Evolutionary conservation across 306 rosid species (phyloP), one percentile per base, ranked within the genome.

Genomic region (Medicago lupulina): DNA sequence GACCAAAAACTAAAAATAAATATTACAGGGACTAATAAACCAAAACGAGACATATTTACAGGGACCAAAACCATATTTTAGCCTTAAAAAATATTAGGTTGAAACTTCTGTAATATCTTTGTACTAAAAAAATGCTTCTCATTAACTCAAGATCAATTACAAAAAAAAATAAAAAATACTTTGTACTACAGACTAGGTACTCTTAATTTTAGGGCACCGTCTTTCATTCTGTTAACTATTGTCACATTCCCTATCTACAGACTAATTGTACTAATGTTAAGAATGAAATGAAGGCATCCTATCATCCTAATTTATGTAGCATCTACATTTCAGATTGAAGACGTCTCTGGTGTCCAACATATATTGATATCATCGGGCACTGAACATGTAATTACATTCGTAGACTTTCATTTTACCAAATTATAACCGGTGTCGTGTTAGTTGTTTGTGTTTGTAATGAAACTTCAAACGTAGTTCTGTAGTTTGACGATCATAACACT

Each of bases 401-500:
- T n/a, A 6, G 8, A 15, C 53, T 47, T 47, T 34, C 38, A 34
- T 34, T 5, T 34, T 28, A 28, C 31, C 4, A 28, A 28, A 28
- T 28, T 28, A 28, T 28, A 25, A 28, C 31, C 3, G 31, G 31
- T 28, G 31, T 28, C 31, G 4, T 28, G 31, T 28, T 34, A 34
- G 38, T 4, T 5, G 38, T 34, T 1, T 31, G 7, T 34, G 7
- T 34, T 34, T 34, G 47, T 53, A 31, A 23, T 9, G 8, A 66
- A 70, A 67, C 81, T 73, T 87, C 67, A 90, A 17, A 84, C 21
- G 50, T 87, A 90, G 50, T 79, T 70, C 65, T 80, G 84, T 76
- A 92, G 62, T 53, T 77, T 87, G 78, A 95, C 76, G 25, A 95
- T 61, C 90, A 92, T 83, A 79, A 95, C 97, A 82, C 97, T 95